A percentile compares a stretch with the other conserved stretches of the same genome.
Conservation (phyloP, 352 stramenopile species). For the Phytophthora pinifolia region DNA sequence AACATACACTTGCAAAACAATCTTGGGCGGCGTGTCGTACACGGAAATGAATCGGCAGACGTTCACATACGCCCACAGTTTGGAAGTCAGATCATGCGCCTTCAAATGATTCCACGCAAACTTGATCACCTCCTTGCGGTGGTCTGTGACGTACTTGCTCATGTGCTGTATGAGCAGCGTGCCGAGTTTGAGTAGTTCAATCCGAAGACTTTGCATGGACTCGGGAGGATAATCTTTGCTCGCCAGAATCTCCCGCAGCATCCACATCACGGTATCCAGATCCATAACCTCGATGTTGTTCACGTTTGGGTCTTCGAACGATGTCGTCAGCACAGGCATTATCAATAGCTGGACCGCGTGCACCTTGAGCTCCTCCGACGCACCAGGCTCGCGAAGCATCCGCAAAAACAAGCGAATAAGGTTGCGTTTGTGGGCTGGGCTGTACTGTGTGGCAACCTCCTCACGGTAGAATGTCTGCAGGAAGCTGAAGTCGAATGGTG, state of each 20-base stretch:
- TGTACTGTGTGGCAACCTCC: constrained; percentile 76
- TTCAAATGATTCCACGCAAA: constrained; percentile 98
- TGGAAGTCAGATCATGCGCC: constrained; percentile 92
- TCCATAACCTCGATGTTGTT: constrained; percentile 88
- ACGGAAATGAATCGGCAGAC: constrained; percentile 96
- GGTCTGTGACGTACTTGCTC: constrained; percentile 90
- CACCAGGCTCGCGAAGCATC: constrained; percentile 71
- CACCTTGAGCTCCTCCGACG: constrained; percentile 91
- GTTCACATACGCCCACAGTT: constrained; percentile 98
- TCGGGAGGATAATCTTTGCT: constrained; percentile 80
- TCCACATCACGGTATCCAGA: constrained; percentile 85
- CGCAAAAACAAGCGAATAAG: constrained; percentile 91
- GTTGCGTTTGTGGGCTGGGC: constrained; percentile 67
- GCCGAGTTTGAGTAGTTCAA: constrained; percentile 94
- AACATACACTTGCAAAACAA: constrained; percentile 97
- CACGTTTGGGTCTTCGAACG: constrained; percentile 78
- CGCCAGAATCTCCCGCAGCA: constrained; percentile 86
- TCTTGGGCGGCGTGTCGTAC: constrained; percentile 96
- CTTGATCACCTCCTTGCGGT: constrained; percentile 98
- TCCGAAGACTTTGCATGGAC: constrained; percentile 77
- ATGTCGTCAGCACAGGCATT: constrained; percentile 90
- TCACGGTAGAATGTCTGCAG: constrained; percentile 89
- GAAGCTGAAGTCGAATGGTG: constrained; percentile 94
- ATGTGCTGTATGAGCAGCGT: constrained; percentile 97
- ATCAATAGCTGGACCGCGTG: constrained; percentile 92